These are phyloP conservation scores for Moesziomyces antarcticus DNA, from an alignment of 1,284 basidiomycete species.

Conservation along the genomic window DNA sequence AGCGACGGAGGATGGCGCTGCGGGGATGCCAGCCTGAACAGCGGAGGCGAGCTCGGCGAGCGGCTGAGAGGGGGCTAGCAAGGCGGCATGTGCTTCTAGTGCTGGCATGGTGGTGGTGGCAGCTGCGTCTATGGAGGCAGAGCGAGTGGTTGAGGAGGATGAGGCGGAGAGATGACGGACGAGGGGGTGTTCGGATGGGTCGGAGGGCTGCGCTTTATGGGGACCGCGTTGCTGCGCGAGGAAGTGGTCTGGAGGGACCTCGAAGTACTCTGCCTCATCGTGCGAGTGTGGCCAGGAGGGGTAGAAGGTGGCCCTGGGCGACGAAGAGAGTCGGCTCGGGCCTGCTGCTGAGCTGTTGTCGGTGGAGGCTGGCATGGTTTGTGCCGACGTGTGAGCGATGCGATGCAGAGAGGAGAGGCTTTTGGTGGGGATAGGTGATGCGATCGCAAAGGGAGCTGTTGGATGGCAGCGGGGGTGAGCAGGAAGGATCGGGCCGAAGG, in stretches of 20 bases:
- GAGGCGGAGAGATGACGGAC: conserved; percentile 23
- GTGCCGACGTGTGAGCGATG: neutral
- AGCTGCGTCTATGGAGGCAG: conserved; percentile 32
- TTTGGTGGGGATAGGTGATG: neutral
- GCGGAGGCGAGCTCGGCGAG: conserved; percentile 46
- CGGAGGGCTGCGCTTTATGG: conserved; percentile 20
- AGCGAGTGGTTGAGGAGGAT: conserved; percentile 1
- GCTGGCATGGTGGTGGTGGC: conserved; percentile 8
- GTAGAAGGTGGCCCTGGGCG: conserved; percentile 34
- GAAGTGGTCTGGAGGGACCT: conserved; percentile 58
- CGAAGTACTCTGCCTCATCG: conserved; percentile 52
- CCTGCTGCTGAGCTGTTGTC: conserved; percentile 12
- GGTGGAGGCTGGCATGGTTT: conserved; percentile 4
- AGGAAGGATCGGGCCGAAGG: too few species aligned
- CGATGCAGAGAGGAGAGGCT: too few species aligned
- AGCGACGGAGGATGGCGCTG: conserved; percentile 20
- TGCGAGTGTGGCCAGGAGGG: conserved; percentile 43
- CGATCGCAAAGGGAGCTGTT: too few species aligned
- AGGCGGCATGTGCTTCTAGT: conserved; percentile 3
- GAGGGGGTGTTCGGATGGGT: conserved; percentile 8
- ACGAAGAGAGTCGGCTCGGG: conserved; percentile 27
- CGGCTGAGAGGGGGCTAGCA: conserved; percentile 14
- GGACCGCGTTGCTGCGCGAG: conserved; percentile 52
- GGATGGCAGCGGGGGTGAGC: too few species aligned
- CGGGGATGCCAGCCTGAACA: conserved; percentile 31